Conservation (phyloP, 2,329 filamentous ascomycete genomes). For the Neofusicoccum sp. region DNA sequence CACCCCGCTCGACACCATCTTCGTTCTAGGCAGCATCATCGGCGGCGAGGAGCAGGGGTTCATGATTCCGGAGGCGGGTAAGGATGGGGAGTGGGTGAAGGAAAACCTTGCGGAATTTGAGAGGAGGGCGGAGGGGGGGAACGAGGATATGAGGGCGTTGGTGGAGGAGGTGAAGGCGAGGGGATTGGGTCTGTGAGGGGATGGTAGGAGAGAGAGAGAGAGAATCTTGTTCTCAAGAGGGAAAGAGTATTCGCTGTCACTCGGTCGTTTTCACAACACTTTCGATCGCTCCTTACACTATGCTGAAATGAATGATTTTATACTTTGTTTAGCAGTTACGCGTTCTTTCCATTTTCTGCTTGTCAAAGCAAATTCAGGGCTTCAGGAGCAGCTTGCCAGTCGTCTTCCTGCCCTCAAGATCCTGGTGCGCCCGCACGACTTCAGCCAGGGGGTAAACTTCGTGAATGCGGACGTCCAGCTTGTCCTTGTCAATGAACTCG, state of each 20-base stretch:
- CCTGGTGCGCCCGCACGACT: slow-evolving; percentile 67
- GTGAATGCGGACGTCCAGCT: slow-evolving; percentile 71
- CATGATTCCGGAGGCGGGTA: slow-evolving; percentile 25
- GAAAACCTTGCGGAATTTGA: slow-evolving; percentile 27
- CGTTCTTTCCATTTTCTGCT: no score
- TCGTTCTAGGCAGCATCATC: slow-evolving; percentile 28
- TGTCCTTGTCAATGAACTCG: slow-evolving; percentile 64
- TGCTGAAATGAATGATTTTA: no score
- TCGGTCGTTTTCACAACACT: no score
- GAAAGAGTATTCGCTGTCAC: no score
- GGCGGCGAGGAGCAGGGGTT: slow-evolving; percentile 30
- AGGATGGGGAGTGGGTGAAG: slow-evolving; percentile 27
- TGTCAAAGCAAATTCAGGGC: slow-evolving; percentile 42
- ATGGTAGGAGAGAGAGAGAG: neutral
- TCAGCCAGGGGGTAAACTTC: slow-evolving; percentile 75
- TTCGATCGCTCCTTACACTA: no score
- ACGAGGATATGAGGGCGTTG: slow-evolving; percentile 26
- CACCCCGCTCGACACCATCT: slow-evolving; percentile 25
- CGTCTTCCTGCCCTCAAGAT: slow-evolving; percentile 79
- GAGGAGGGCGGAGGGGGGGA: slow-evolving; percentile 24
- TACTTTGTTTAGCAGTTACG: no score
- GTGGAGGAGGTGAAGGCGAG: slow-evolving; percentile 20
- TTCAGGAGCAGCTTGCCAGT: slow-evolving; percentile 79
- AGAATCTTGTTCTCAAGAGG: neutral
- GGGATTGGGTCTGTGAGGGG: neutral